These are phyloP conservation scores for Kockovaella imperatae DNA, from an alignment of 768 basidiomycete species.

Conservation along the genomic window DNA sequence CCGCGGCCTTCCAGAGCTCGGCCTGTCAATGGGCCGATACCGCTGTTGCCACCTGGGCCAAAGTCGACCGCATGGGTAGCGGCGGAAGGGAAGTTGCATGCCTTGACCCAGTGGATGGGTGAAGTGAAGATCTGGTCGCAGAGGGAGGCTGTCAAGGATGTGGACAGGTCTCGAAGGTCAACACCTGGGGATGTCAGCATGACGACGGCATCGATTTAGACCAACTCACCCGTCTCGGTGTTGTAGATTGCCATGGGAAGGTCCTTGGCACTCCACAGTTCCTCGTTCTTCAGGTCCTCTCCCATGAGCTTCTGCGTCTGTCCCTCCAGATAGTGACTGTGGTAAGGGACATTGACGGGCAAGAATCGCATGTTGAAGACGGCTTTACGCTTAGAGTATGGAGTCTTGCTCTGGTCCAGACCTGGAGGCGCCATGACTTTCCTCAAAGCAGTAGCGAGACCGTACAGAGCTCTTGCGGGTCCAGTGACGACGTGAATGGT, in stretches of 20 bases:
- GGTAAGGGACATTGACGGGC: constrained; percentile 92
- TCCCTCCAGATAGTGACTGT: constrained; percentile 72
- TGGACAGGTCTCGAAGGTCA: constrained; percentile 64
- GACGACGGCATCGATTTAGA: background rate
- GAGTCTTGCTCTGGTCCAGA: constrained; percentile 82
- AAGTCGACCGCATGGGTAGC: constrained; percentile 96
- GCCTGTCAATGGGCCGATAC: constrained; percentile 83
- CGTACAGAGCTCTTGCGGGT: constrained; percentile 81
- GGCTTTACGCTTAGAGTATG: constrained; percentile 89
- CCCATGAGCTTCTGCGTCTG: constrained; percentile 66
- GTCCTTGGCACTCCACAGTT: constrained; percentile 61
- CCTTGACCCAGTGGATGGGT: constrained; percentile 87
- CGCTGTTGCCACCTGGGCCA: constrained; percentile 86
- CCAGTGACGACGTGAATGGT: constrained; percentile 89
- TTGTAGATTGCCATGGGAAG: constrained; percentile 79
- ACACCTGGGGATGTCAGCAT: constrained; percentile 54
- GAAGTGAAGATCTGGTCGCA: constrained; percentile 88
- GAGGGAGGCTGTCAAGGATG: constrained; percentile 74
- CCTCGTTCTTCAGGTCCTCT: constrained; percentile 69
- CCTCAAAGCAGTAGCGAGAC: constrained; percentile 80
- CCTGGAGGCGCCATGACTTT: constrained; percentile 81
- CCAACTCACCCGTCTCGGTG: constrained; percentile 77
- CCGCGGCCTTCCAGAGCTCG: constrained; percentile 90
- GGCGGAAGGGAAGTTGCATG: constrained; percentile 77
- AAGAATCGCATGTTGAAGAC: constrained; percentile 89